Evolutionary conservation across 352 stramenopile genomes (phyloP).

Genomic region (Aphanomyces euteiches): DNA sequence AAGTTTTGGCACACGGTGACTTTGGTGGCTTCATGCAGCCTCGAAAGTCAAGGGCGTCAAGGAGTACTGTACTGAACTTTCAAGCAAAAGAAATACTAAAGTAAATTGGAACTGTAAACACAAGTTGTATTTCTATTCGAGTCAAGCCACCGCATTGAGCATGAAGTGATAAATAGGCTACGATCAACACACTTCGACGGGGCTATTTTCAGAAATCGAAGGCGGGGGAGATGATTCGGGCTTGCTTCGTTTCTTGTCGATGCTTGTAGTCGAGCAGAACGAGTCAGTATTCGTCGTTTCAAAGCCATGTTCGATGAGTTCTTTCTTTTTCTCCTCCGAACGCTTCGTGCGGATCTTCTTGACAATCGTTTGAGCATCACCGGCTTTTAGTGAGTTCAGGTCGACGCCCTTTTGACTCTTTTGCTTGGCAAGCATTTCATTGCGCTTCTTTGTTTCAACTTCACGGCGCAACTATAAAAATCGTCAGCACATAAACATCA

Average conservation of each 20-base stretch:
- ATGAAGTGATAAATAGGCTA: background rate
- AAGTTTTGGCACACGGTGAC: too few relatives aligned
- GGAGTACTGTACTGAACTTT: too few relatives aligned
- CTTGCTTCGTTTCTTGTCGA: constrained; percentile 6
- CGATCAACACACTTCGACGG: background rate
- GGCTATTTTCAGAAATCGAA: background rate
- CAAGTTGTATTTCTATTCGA: too few relatives aligned
- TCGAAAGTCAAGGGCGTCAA: too few relatives aligned
- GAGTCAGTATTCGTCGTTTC: constrained; percentile 21
- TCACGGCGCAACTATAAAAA: constrained; percentile 46
- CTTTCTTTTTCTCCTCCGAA: constrained; percentile 64
- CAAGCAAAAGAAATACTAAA: too few relatives aligned
- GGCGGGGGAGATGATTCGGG: background rate
- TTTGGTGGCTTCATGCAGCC: too few relatives aligned
- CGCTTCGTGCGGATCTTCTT: constrained; percentile 79
- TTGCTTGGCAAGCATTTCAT: constrained; percentile 48
- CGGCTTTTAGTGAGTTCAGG: constrained; percentile 68
- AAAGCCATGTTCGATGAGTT: constrained; percentile 37
- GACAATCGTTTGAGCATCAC: constrained; percentile 79
- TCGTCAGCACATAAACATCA: background rate
- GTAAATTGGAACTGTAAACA: too few relatives aligned
- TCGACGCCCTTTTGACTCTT: constrained; percentile 46
- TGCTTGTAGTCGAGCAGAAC: constrained; percentile 13
- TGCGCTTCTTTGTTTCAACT: constrained; percentile 73
- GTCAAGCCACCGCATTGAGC: too few relatives aligned